Percentiles rank a stretch among this genome's conserved stretches.
These are phyloP conservation scores for Trichomonas vaginalis DNA, from an alignment of 208 protist species.

Conservation along the genomic window DNA sequence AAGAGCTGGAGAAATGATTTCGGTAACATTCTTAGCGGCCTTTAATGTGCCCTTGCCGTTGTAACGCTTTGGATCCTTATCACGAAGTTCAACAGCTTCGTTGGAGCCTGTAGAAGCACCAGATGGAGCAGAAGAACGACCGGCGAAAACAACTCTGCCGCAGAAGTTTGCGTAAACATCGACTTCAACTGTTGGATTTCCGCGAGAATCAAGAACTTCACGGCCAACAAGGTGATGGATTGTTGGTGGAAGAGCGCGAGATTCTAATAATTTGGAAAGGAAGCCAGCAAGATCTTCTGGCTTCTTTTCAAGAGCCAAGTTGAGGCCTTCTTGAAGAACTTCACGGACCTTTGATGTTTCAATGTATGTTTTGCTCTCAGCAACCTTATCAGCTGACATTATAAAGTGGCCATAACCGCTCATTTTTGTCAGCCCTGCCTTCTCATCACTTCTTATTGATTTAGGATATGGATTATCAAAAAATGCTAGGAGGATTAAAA, in stretches of 20 bases:
- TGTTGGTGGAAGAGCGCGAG: neutral
- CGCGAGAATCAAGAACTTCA: slow-evolving; percentile 16
- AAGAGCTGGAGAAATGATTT: slow-evolving; percentile 66
- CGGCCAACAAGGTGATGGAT: slow-evolving; percentile 1
- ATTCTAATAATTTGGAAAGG: neutral
- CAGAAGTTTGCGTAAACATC: neutral
- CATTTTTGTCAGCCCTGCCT: neutral
- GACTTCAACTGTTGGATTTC: slow-evolving; percentile 20
- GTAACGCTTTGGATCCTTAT: slow-evolving; percentile 70
- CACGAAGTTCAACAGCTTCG: slow-evolving; percentile 80
- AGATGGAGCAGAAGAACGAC: slow-evolving; percentile 59
- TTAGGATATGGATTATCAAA: too few relatives aligned
- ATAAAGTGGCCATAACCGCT: neutral
- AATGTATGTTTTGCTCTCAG: neutral
- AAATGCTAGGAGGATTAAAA: too few relatives aligned
- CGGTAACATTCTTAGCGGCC: slow-evolving; percentile 86
- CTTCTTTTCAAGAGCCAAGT: neutral
- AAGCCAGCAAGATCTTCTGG: neutral
- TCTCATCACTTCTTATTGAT: too few relatives aligned
- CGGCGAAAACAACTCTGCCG: neutral
- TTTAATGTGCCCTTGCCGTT: slow-evolving; percentile 74
- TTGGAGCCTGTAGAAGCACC: slow-evolving; percentile 96
- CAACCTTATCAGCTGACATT: neutral
- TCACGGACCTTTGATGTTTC: neutral
- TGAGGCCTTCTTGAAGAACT: neutral